These are phyloP conservation scores for Xerocomus nothofagi DNA, from an alignment of 1,284 basidiomycete genomes.

Conservation along the genomic window DNA sequence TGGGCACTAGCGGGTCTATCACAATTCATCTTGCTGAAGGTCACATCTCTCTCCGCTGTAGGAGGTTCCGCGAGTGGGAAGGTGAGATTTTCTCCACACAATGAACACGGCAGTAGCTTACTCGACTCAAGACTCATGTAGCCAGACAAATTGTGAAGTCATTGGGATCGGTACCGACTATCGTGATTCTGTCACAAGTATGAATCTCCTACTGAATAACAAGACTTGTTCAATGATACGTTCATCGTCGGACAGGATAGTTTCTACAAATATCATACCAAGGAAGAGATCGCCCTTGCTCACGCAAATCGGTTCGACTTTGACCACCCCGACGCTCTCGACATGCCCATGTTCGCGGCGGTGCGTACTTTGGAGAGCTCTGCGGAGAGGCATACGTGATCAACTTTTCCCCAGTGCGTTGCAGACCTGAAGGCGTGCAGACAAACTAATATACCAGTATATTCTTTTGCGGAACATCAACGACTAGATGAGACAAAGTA, in stretches of 20 bases:
- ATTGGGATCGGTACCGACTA: slow-evolving; percentile 82
- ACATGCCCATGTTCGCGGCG: slow-evolving; percentile 82
- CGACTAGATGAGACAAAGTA: slow-evolving; percentile 85
- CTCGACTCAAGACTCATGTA: slow-evolving; percentile 76
- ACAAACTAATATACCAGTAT: slow-evolving; percentile 87
- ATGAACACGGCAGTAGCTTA: slow-evolving; percentile 12
- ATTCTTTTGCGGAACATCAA: slow-evolving; percentile 93
- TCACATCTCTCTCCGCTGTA: slow-evolving; percentile 28
- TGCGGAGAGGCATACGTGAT: not conserved
- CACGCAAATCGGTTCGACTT: slow-evolving; percentile 88
- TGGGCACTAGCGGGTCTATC: slow-evolving; percentile 46
- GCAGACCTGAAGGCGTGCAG: slow-evolving; percentile 80
- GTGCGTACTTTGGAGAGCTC: slow-evolving; percentile 43
- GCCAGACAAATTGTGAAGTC: slow-evolving; percentile 82
- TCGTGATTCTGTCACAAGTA: slow-evolving; percentile 86
- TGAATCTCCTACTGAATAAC: slow-evolving; percentile 5
- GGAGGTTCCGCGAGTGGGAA: slow-evolving; percentile 94
- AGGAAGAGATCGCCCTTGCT: slow-evolving; percentile 79
- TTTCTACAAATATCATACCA: slow-evolving; percentile 84
- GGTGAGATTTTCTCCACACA: slow-evolving; percentile 44
- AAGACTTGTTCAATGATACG: not conserved
- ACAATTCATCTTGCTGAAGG: slow-evolving; percentile 28
- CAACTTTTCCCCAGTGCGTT: slow-evolving; percentile 59
- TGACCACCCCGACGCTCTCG: slow-evolving; percentile 92
- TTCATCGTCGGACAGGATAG: slow-evolving; percentile 63